Conservation (phyloP, 139 green algal species). For the Tetratostichococcus sp. region DNA sequence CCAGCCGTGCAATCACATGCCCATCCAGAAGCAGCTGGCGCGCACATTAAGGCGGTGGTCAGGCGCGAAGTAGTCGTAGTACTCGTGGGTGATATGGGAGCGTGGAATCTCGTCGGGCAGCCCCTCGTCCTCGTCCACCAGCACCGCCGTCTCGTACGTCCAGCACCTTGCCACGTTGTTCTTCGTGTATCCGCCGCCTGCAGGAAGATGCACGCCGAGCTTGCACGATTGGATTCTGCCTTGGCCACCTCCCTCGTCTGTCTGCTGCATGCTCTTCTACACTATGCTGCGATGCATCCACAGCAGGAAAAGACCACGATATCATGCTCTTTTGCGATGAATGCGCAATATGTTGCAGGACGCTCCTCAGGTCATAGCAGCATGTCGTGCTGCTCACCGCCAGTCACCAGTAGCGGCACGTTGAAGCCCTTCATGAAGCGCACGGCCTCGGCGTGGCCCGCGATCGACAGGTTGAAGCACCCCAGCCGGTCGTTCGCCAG, state of each 20-base stretch:
- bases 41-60: constrained; percentile 35
- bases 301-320: no score
- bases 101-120: constrained; percentile 56
- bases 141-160: constrained; percentile 58
- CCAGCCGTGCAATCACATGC: no score
- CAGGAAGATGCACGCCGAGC: no score
- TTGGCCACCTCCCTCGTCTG: no score
- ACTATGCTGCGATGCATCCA: no score
- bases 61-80: constrained; percentile 66
- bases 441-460: constrained; percentile 85
- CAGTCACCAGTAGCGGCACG: constrained; percentile 84
- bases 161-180: constrained; percentile 89
- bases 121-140: constrained; percentile 36
- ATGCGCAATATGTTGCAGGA: no score
- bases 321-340: background rate
- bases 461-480: constrained; percentile 86
- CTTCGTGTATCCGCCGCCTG: constrained; percentile 95
- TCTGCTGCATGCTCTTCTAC: no score
- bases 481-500: constrained; percentile 86
- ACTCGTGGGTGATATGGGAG: constrained; percentile 31
- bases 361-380: no score
- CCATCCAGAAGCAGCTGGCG: background rate
- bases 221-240: no score
- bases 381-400: constrained; percentile 15
- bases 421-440: constrained; percentile 86